A percentile compares a stretch with the other conserved stretches of the same genome.
Evolutionary conservation across 2,329 filamentous ascomycete genomes (phyloP).

Genomic region (Fulvia fulva): DNA sequence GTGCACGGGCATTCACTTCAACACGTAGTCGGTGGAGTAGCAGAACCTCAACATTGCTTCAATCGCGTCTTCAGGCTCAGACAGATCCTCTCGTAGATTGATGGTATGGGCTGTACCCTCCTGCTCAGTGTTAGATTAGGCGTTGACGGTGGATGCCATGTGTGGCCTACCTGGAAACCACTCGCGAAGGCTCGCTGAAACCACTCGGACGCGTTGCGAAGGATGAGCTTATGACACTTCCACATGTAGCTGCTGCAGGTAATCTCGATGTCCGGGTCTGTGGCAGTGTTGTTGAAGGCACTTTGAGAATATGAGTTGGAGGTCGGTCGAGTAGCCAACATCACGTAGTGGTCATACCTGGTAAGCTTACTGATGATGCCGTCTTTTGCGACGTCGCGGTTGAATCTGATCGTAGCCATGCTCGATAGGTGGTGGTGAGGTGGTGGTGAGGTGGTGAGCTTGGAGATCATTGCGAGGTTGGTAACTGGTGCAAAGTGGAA

Average conservation of each 20-base stretch:
- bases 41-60: background rate
- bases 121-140: background rate
- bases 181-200: background rate
- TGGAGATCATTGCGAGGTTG: no score
- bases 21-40: background rate
- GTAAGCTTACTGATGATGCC: background rate
- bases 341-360: no score
- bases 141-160: no score
- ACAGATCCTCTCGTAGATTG: background rate
- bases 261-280: background rate
- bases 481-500: no score
- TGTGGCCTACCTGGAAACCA: background rate
- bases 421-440: background rate
- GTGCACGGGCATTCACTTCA: no score
- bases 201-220: background rate
- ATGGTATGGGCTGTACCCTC: background rate
- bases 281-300: background rate
- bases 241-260: background rate
- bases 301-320: background rate
- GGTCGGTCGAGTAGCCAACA: no score
- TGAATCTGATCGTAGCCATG: background rate
- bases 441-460: background rate
- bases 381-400: background rate
- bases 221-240: background rate
- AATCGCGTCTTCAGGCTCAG: background rate